Evolutionary conservation across 2,329 filamentous ascomycete species (phyloP).

Genomic region (Cladosporium austrohemisphaericum): DNA sequence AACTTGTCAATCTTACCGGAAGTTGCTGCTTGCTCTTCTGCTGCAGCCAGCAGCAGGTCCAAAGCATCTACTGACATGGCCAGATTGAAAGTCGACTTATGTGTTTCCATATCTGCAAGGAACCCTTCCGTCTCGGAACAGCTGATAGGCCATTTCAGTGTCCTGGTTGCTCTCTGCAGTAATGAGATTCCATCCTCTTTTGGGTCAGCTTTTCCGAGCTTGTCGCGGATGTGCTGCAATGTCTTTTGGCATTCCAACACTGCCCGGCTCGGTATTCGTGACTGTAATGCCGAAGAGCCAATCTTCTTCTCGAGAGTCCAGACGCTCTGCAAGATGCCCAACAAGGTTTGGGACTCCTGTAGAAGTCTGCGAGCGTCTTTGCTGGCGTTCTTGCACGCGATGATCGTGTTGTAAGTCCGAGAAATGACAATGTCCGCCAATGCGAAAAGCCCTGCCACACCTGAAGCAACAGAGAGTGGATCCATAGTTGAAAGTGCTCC

Average conservation of each 20-base stretch:
- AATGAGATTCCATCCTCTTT: background rate
- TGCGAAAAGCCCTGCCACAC: background rate
- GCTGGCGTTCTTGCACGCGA: constrained; percentile 4
- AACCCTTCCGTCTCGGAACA: background rate
- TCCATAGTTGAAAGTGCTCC: no score
- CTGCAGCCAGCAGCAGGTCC: background rate
- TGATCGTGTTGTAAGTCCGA: constrained; percentile 2
- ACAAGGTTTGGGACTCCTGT: background rate
- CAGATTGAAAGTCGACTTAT: constrained; percentile 6
- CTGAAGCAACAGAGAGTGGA: background rate
- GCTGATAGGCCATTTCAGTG: background rate
- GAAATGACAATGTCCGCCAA: background rate
- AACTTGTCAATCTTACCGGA: no score
- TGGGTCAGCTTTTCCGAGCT: background rate
- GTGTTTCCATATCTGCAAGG: background rate
- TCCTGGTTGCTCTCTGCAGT: background rate
- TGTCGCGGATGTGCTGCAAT: background rate
- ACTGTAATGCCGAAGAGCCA: background rate
- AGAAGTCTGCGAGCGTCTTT: background rate
- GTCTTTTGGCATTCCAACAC: background rate
- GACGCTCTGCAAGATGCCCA: background rate
- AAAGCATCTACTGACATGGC: background rate
- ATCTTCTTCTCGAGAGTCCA: background rate
- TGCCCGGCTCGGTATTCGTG: background rate
- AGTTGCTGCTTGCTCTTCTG: no score